Percentiles rank a stretch among this genome's conserved stretches.
Evolutionary conservation across 192 early-diverging fungal species (phyloP).

Genomic region (Backusella tuberculispora): DNA sequence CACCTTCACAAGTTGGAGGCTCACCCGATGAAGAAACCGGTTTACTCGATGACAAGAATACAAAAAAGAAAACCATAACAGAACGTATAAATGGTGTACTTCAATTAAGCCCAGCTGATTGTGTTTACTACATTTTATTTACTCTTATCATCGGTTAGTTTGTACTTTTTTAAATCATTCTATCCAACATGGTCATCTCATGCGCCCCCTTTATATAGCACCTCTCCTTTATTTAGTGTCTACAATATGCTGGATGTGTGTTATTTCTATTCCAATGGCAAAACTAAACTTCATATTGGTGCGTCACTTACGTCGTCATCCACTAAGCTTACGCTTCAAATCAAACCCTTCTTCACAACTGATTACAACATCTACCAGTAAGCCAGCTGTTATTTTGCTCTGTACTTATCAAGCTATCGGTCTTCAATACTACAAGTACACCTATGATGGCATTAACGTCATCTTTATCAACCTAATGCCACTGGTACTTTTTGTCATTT

Average conservation of each 20-base stretch:
- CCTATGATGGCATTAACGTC: conserved; percentile 95
- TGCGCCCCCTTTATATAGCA: conserved; percentile 52
- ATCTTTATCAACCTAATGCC: conserved; percentile 92
- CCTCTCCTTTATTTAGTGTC: conserved; percentile 82
- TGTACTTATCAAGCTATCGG: conserved; percentile 90
- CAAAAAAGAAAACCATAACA: not conserved
- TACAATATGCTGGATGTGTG: conserved; percentile 80
- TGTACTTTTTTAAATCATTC: not conserved
- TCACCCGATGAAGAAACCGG: conserved; percentile 17
- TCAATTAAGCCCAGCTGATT: conserved; percentile 47
- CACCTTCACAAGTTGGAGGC: conserved; percentile 10
- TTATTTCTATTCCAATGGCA: conserved; percentile 94
- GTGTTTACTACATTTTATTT: conserved; percentile 53
- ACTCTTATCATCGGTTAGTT: conserved; percentile 50
- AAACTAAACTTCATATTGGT: conserved; percentile 84
- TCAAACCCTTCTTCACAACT: conserved; percentile 48
- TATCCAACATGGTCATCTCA: conserved; percentile 22
- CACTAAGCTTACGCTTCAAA: conserved; percentile 75
- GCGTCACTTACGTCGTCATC: conserved; percentile 77
- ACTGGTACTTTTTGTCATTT: conserved; percentile 80
- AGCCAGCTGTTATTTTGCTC: conserved; percentile 70
- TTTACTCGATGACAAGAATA: not conserved
- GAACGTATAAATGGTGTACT: conserved; percentile 6
- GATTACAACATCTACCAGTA: conserved; percentile 23
- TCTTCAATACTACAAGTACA: conserved; percentile 96